Evolutionary conservation across 2,329 filamentous ascomycete species (phyloP), one percentile per base, ranked within the genome.

Genomic region (Tolypocladium amazonense): DNA sequence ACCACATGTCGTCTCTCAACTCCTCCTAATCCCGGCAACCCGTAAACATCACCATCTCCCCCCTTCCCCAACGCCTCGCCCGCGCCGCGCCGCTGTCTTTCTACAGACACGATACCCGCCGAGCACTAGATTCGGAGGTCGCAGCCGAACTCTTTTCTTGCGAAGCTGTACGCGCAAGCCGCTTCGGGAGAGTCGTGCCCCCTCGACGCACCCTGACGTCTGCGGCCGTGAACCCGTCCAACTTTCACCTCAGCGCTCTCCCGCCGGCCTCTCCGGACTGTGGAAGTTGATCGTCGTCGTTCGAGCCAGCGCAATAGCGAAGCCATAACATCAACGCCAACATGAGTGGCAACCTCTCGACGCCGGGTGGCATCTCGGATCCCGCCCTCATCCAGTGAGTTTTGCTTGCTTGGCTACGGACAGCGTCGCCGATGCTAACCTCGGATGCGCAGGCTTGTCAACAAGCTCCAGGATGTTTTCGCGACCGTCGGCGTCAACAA

Each of bases 391-490:
- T 87, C 76, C 85, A 84, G 84, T 86, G 64, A 71, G 73, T 65
- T 58, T 59, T 62, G 64, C 39, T 37, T n/a, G 11, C 30, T 1
- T 23, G 50, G 35, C 27, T n/a, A n/a, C 8, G 47, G 8, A 18
- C 27, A 12, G n/a, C 47, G 27, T 14, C 50, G 30, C 30, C 7
- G 27, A 25, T 57, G 54, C 62, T 66, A 57, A 65, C 27, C 15
- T 53, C 14, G 20, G 8, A 20, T 47, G 25, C 35, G 59, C 68
- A 88, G 85, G 71, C 88, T 97, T 68, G 94, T 99, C 74, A 99
- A 99, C 82, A 97, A 96, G 81, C 87, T 99, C 56, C 94, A 99
- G 75, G 94, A 99, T 90, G 94, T 99, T 68, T 99, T 99, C 74
- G 88, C 93, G 63, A 97, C 94, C 50, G 94, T 99, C 68, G 94